Evolutionary conservation across 805 yeast species (phyloP).

Genomic region (Saturnispora sekii): DNA sequence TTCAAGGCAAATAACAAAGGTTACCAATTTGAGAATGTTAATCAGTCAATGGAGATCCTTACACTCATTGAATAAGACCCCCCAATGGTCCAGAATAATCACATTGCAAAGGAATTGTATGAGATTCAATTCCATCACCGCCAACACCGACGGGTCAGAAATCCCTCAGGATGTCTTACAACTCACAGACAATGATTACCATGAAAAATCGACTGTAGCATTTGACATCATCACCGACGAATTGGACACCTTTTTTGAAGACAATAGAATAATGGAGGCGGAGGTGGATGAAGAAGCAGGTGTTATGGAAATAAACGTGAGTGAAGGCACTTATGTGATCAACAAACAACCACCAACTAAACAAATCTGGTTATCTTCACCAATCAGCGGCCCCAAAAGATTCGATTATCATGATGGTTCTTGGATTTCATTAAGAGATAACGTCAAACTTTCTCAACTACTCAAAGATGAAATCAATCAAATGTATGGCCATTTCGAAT

Average conservation of each 20-base stretch:
- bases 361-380: conserved; percentile 94
- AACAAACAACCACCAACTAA: conserved; percentile 97
- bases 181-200: conserved; percentile 47
- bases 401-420: conserved; percentile 63
- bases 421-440: conserved; percentile 78
- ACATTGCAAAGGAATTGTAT: too few species aligned
- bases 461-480: conserved; percentile 40
- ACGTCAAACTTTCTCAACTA: conserved; percentile 35
- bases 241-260: conserved; percentile 59
- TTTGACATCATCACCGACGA: conserved; percentile 60
- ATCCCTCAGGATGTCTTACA: conserved; percentile 43
- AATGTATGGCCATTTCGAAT: conserved; percentile 20
- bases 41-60: too few species aligned
- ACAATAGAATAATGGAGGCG: conserved; percentile 32
- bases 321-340: conserved; percentile 77
- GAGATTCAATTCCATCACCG: conserved; percentile 21
- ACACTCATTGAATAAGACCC: too few species aligned
- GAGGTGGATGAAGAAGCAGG: conserved; percentile 74
- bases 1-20: too few species aligned
- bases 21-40: too few species aligned
- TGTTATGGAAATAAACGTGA: conserved; percentile 67
- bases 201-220: conserved; percentile 52
- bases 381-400: conserved; percentile 85
- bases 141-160: conserved; percentile 43
- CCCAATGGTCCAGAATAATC: too few species aligned